phyloP scores from a whole-genome alignment of 108 stramenopile genomes.

The Nitzschia sp. region DNA sequence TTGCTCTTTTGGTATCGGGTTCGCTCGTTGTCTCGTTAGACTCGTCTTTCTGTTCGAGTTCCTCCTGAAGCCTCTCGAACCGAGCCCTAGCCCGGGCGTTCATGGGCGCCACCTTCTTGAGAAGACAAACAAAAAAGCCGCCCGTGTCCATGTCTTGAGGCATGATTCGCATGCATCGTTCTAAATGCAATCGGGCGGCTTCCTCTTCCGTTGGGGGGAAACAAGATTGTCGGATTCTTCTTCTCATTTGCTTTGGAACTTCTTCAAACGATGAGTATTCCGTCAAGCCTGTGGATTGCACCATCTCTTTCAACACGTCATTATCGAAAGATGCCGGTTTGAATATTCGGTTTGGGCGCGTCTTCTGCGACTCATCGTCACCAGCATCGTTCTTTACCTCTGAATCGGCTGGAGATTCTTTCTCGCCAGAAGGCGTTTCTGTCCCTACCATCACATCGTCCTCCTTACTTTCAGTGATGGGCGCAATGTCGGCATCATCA shows the following conservation, averaged over 20 bases:
- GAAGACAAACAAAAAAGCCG: slow-evolving; percentile 96
- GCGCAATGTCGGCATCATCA: neutral
- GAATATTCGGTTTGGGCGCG: slow-evolving; percentile 9
- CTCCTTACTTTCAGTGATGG: neutral
- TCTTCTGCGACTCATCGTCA: neutral
- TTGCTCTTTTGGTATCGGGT: slow-evolving; percentile 24
- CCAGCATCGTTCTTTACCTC: slow-evolving; percentile 1
- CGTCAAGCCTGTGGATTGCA: slow-evolving; percentile 54
- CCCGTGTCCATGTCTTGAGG: slow-evolving; percentile 98
- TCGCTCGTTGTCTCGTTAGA: slow-evolving; percentile 11
- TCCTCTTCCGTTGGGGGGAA: slow-evolving; percentile 90
- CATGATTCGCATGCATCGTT: slow-evolving; percentile 91
- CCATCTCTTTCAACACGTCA: slow-evolving; percentile 51
- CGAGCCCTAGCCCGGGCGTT: slow-evolving; percentile 32
- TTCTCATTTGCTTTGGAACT: slow-evolving; percentile 61
- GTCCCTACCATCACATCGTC: slow-evolving; percentile 2
- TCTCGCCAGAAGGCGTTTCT: neutral
- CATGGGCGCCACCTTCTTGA: slow-evolving; percentile 84
- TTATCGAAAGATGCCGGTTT: slow-evolving; percentile 68
- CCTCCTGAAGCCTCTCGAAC: slow-evolving; percentile 21
- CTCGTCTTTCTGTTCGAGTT: slow-evolving; percentile 17
- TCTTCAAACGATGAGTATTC: slow-evolving; percentile 68
- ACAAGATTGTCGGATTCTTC: slow-evolving; percentile 58
- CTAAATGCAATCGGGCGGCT: slow-evolving; percentile 67
- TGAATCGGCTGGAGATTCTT: neutral